Conservation (phyloP, 805 yeast species). For the Kuraishia cidri region DNA sequence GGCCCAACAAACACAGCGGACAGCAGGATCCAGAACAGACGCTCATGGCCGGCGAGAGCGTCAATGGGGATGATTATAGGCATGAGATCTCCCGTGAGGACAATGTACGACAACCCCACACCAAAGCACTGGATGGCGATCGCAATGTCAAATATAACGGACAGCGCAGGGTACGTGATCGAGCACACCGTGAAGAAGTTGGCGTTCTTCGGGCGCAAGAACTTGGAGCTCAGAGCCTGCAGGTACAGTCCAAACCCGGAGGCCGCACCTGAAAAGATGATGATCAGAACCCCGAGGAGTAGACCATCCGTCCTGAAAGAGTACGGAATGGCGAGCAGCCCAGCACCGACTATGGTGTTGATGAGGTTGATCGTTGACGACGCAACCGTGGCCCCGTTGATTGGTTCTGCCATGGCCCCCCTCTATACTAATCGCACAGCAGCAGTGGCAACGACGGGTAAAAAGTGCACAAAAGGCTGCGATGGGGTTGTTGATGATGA, state of each 20-base stretch:
- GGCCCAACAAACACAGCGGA: slow-evolving; percentile 53
- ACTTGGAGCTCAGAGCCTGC: slow-evolving; percentile 49
- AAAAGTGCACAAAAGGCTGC: too few species aligned
- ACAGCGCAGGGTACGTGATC: slow-evolving; percentile 61
- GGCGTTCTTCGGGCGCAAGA: slow-evolving; percentile 49
- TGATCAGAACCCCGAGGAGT: slow-evolving; percentile 42
- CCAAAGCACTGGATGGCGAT: slow-evolving; percentile 77
- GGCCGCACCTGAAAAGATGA: slow-evolving; percentile 53
- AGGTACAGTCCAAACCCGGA: slow-evolving; percentile 62
- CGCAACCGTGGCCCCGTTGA: slow-evolving; percentile 34
- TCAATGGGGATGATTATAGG: slow-evolving; percentile 41
- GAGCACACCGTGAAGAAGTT: slow-evolving; percentile 66
- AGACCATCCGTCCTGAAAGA: slow-evolving; percentile 66
- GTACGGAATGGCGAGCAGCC: slow-evolving; percentile 66
- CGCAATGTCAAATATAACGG: slow-evolving; percentile 65
- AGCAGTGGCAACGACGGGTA: too few species aligned
- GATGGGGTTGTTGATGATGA: too few species aligned
- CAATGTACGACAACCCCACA: slow-evolving; percentile 61
- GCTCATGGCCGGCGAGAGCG: slow-evolving; percentile 16
- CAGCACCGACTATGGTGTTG: slow-evolving; percentile 78
- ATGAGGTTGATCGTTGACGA: slow-evolving; percentile 62
- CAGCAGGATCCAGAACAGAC: slow-evolving; percentile 46
- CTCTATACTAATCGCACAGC: too few species aligned
- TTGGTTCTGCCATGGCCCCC: too few species aligned
- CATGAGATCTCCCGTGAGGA: slow-evolving; percentile 69